A percentile compares a stretch with the other conserved stretches of the same genome.
These are phyloP conservation scores for Danielia reshetovae DNA, from an alignment of 805 yeast species.

Conservation along the genomic window DNA sequence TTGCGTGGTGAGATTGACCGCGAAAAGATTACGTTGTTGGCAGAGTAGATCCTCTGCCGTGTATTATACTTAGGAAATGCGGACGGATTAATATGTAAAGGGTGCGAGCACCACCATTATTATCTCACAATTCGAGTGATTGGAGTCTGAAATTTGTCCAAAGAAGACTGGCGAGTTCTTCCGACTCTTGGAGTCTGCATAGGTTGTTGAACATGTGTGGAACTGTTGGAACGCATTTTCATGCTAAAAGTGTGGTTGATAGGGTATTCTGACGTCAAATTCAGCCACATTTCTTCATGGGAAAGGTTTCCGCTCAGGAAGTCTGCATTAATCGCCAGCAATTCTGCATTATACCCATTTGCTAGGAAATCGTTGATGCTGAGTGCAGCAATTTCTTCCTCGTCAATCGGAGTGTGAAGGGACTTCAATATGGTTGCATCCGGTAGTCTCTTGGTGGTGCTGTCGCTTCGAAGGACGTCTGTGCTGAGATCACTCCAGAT, in stretches of 20 bases:
- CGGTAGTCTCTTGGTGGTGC: slow-evolving; percentile 10
- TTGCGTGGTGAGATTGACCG: slow-evolving; percentile 30
- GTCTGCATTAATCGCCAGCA: slow-evolving; percentile 22
- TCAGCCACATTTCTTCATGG: slow-evolving; percentile 32
- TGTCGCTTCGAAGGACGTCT: slow-evolving; percentile 23
- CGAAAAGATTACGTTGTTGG: slow-evolving; percentile 17
- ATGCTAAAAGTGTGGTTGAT: slow-evolving; percentile 25
- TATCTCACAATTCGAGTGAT: slow-evolving; percentile 34
- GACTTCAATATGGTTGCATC: slow-evolving; percentile 35
- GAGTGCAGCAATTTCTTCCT: slow-evolving; percentile 15
- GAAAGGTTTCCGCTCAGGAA: slow-evolving; percentile 19
- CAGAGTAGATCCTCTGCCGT: neutral
- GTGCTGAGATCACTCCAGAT: slow-evolving; percentile 34
- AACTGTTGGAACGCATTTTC: slow-evolving; percentile 13
- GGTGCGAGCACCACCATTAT: neutral
- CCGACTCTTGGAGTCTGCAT: slow-evolving; percentile 39
- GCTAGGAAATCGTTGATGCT: slow-evolving; percentile 31
- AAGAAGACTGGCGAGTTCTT: slow-evolving; percentile 35
- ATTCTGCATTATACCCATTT: slow-evolving; percentile 24
- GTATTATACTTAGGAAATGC: neutral
- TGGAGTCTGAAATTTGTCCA: slow-evolving; percentile 42
- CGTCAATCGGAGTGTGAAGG: slow-evolving; percentile 9
- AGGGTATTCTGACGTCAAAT: slow-evolving; percentile 27
- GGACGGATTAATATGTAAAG: neutral
- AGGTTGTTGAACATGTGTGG: slow-evolving; percentile 7